A percentile compares a stretch with the other conserved stretches of the same genome.
Evolutionary conservation across 306 rosid genomes (phyloP).

Genomic region (Fragaria iinumae): DNA sequence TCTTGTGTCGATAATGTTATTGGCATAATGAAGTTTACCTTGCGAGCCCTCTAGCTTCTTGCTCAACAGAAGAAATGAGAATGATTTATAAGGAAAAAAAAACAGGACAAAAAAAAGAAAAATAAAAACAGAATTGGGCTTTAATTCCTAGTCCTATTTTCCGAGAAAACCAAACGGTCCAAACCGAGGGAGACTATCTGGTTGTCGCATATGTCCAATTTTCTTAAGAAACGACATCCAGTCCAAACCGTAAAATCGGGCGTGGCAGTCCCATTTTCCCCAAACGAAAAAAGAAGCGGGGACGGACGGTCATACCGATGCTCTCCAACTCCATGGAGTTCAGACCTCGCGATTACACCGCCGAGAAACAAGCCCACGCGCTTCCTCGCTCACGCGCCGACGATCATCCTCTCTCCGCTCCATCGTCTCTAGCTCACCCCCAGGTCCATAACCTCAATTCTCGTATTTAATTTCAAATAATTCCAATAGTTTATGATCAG

Average conservation of each 20-base stretch:
- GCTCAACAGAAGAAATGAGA: too few relatives aligned
- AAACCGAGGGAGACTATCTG: too few relatives aligned
- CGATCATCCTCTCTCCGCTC: slow-evolving; percentile 55
- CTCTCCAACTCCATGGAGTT: slow-evolving; percentile 61
- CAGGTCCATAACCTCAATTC: slow-evolving; percentile 43
- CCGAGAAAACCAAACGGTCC: too few relatives aligned
- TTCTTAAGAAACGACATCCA: not conserved
- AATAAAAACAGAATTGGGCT: too few relatives aligned
- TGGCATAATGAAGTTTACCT: too few relatives aligned
- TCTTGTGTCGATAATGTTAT: too few relatives aligned
- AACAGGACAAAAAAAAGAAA: too few relatives aligned
- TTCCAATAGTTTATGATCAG: not conserved
- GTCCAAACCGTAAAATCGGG: not conserved
- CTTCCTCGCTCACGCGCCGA: slow-evolving; percentile 57
- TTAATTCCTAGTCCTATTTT: not conserved
- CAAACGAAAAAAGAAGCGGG: not conserved
- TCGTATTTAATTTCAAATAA: not conserved
- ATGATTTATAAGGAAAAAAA: too few relatives aligned
- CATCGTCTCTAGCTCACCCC: slow-evolving; percentile 26
- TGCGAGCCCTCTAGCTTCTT: too few relatives aligned
- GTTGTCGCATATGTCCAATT: not conserved
- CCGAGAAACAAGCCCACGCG: slow-evolving; percentile 52
- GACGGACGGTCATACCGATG: not conserved
- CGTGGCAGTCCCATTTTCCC: slow-evolving; percentile 3
- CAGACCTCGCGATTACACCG: slow-evolving; percentile 66